Percentiles rank a stretch among this genome's conserved stretches.
Conservation (phyloP, 192 early-diverging fungal genomes). For the Chytriomyces sp. region DNA sequence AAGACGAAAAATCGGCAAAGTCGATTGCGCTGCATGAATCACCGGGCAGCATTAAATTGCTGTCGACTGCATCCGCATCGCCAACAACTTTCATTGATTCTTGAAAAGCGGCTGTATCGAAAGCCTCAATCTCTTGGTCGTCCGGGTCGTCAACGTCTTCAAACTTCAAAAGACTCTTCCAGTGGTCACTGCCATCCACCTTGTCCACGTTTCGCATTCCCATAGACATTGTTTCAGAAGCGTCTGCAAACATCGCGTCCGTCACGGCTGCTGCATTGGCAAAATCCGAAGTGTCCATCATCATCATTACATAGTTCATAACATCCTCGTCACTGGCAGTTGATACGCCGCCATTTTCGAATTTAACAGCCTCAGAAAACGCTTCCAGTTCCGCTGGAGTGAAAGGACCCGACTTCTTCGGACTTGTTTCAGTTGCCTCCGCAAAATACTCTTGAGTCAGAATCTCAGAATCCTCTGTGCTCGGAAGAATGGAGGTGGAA, state of each 20-base stretch:
- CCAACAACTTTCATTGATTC: background rate
- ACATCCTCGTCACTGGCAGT: background rate
- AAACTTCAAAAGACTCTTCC: slow-evolving; percentile 7
- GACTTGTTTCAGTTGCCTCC: background rate
- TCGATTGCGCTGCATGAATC: background rate
- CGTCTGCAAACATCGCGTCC: background rate
- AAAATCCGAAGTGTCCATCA: background rate
- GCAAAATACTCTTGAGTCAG: background rate
- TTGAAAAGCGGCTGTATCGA: background rate
- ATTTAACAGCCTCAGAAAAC: background rate
- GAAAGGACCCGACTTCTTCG: background rate
- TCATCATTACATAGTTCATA: slow-evolving; percentile 18
- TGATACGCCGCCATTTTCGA: background rate
- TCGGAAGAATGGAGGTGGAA: no score
- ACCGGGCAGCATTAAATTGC: background rate
- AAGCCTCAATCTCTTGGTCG: background rate
- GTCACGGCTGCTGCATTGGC: background rate
- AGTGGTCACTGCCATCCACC: background rate
- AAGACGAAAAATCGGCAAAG: background rate
- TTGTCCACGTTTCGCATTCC: background rate
- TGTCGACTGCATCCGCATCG: background rate
- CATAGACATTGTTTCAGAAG: background rate
- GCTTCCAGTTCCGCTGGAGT: background rate
- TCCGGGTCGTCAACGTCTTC: background rate
- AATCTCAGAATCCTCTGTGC: no score